phyloP scores from a whole-genome alignment of 345 rosid species.

The Microcos paniculata region DNA sequence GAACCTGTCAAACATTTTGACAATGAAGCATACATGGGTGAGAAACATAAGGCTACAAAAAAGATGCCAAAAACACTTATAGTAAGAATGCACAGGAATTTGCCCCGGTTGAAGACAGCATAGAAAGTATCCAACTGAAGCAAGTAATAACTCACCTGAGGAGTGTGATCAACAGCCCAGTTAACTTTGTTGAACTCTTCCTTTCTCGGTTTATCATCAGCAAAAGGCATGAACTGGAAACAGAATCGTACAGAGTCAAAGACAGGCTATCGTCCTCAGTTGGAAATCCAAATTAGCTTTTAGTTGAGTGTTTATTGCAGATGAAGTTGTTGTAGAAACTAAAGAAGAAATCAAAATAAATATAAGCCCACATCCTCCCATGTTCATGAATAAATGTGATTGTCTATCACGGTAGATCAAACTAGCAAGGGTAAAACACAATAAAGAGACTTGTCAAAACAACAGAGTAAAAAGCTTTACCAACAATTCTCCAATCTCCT shows the following conservation, averaged over 20 bases:
- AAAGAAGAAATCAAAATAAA: not conserved
- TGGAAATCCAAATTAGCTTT: not conserved
- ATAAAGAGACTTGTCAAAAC: not conserved
- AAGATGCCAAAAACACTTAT: not conserved
- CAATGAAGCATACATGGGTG: not conserved
- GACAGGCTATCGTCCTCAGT: not conserved
- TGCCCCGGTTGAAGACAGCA: not conserved
- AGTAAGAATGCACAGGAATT: not conserved
- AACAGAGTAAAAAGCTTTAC: slow-evolving; percentile 36
- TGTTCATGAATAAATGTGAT: not conserved
- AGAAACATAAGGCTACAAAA: not conserved
- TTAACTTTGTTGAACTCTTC: slow-evolving; percentile 76
- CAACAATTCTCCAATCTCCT: slow-evolving; percentile 57
- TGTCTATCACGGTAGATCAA: not conserved
- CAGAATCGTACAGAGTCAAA: slow-evolving; percentile 10
- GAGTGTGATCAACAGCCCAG: slow-evolving; percentile 63
- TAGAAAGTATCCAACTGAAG: not conserved
- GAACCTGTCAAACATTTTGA: slow-evolving; percentile 52
- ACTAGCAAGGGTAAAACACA: not conserved
- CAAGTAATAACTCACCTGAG: slow-evolving; percentile 53
- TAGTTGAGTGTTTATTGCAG: not conserved
- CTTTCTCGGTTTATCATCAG: slow-evolving; percentile 38
- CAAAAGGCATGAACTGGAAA: slow-evolving; percentile 52
- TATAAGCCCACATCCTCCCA: not conserved
- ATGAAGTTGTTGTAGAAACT: not conserved